Conservation (phyloP, 148 eudicot genomes). For the Rhododendron mucronatum region DNA sequence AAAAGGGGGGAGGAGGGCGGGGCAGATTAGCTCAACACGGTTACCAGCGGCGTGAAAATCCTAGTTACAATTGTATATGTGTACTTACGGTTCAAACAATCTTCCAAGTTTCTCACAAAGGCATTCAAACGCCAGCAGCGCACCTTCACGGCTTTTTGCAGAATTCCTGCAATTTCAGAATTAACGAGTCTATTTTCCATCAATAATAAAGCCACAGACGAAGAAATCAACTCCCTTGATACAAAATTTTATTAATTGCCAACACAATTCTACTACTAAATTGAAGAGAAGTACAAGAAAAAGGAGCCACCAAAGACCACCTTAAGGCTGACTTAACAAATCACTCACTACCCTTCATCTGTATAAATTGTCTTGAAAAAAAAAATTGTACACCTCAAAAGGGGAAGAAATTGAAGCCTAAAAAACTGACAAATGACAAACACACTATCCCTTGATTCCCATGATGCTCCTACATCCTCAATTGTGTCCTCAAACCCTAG, state of each 20-base stretch:
- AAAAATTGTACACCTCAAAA: neutral
- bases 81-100: constrained; percentile 89
- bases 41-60: neutral
- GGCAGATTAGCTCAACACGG: neutral
- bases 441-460: neutral
- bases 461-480: neutral
- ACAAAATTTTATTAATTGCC: neutral
- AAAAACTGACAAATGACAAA: neutral
- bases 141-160: constrained; percentile 90
- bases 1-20: neutral
- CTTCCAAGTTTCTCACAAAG: constrained; percentile 96
- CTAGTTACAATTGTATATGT: neutral
- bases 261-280: neutral
- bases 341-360: neutral
- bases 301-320: neutral
- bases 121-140: constrained; percentile 91
- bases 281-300: neutral
- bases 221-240: neutral
- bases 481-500: neutral
- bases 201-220: neutral
- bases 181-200: neutral
- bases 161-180: constrained; percentile 58
- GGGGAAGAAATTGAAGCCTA: neutral
- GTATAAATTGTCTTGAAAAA: neutral
- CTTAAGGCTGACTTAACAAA: neutral